These are phyloP conservation scores for Aureobasidium musti DNA, from an alignment of 2,329 filamentous ascomycete genomes.

Conservation along the genomic window DNA sequence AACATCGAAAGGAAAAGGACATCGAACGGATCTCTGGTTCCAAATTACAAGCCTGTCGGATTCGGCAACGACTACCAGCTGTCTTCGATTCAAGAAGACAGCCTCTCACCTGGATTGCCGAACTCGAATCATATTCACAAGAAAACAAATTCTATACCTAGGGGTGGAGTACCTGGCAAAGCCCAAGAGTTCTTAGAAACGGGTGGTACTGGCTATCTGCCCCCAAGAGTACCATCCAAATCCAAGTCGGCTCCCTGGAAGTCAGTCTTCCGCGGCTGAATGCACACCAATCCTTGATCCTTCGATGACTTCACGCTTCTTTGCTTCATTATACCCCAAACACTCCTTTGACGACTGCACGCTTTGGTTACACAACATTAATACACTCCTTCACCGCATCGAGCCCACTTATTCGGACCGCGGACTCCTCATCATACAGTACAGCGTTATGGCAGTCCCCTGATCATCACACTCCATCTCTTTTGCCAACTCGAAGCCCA, in stretches of 20 bases:
- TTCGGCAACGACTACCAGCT: conserved; percentile 17
- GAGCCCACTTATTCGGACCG: background rate
- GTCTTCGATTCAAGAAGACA: conserved; percentile 16
- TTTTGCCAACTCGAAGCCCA: conserved; percentile 66
- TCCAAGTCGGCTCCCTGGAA: conserved; percentile 13
- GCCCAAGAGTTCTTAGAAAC: conserved; percentile 18
- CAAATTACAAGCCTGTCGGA: conserved; percentile 21
- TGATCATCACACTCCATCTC: conserved; percentile 68
- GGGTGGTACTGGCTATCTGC: conserved; percentile 17
- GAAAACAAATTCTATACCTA: background rate
- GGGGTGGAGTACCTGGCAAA: conserved; percentile 14
- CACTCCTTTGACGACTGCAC: conserved; percentile 25
- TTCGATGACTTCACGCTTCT: background rate
- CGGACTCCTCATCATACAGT: conserved; percentile 51
- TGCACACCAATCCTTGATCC: background rate
- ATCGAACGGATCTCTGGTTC: conserved; percentile 17
- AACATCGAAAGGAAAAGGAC: conserved; percentile 26
- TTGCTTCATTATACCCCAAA: background rate
- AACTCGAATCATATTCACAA: too few species aligned
- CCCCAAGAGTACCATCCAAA: conserved; percentile 15
- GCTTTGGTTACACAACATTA: background rate
- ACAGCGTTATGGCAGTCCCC: conserved; percentile 52
- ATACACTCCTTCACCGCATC: background rate
- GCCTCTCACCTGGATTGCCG: background rate
- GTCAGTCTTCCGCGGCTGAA: conserved; percentile 8